phyloP scores from a whole-genome alignment of 441 rosid species.

The Lepidium campestre region DNA sequence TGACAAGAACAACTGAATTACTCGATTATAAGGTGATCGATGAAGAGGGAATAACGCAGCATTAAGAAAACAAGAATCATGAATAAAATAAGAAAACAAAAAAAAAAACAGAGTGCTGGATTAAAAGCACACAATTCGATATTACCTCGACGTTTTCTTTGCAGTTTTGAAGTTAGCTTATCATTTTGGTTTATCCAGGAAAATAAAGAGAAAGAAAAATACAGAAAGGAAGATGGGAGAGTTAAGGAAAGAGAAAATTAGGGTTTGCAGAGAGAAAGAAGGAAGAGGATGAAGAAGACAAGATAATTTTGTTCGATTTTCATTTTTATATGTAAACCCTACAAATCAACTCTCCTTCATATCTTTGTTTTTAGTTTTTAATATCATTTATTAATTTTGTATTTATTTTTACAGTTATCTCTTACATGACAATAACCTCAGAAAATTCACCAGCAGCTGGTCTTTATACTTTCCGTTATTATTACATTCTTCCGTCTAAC shows the following conservation, averaged over 20 bases:
- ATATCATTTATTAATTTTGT: background rate
- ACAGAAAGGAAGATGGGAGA: background rate
- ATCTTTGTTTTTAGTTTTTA: too few relatives aligned
- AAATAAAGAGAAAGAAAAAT: background rate
- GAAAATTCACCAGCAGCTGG: constrained; percentile 4
- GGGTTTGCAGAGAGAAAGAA: constrained; percentile 28
- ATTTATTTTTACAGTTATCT: background rate
- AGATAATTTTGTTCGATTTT: constrained; percentile 3
- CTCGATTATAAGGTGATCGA: constrained; percentile 1
- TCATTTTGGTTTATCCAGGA: background rate
- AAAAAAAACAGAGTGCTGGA: constrained; percentile 5
- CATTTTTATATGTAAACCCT: constrained; percentile 31
- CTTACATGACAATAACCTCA: constrained; percentile 13
- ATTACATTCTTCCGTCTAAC: constrained; percentile 20
- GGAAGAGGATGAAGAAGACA: constrained; percentile 24
- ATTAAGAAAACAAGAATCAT: background rate
- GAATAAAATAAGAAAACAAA: background rate
- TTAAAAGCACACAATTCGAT: background rate
- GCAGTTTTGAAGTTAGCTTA: constrained; percentile 10
- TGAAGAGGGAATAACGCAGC: background rate
- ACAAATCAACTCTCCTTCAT: constrained; percentile 5
- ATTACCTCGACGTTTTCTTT: background rate
- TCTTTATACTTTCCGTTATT: constrained; percentile 1
- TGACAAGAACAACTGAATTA: background rate
- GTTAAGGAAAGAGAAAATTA: constrained; percentile 10